These are phyloP conservation scores for Cutaneotrichosporon sp. DNA, from an alignment of 1,284 basidiomycete species.

Conservation along the genomic window DNA sequence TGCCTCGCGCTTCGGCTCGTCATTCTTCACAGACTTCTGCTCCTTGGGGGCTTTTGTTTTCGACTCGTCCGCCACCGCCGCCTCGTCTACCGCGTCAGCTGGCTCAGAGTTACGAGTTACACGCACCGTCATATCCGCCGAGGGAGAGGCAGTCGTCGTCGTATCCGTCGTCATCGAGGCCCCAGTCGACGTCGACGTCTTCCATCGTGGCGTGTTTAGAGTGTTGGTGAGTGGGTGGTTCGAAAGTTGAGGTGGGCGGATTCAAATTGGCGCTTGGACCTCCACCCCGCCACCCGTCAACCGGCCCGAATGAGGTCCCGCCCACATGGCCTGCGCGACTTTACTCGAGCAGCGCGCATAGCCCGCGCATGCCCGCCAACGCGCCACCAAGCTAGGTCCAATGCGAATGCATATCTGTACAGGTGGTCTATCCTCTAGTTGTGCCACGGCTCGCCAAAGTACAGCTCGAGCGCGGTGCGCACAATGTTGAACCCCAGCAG, in stretches of 20 bases:
- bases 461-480: constrained; percentile 69
- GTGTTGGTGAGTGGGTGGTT: not conserved
- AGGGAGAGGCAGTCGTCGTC: constrained; percentile 23
- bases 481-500: constrained; percentile 87
- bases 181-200: constrained; percentile 37
- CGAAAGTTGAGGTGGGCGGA: constrained; percentile 9
- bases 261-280: not conserved
- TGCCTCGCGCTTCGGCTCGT: not conserved
- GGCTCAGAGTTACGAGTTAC: too few species aligned
- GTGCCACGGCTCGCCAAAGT: constrained; percentile 63
- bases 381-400: not conserved
- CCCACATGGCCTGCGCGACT: too few species aligned
- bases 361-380: too few species aligned
- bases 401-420: not conserved
- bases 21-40: not conserved
- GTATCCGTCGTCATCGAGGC: constrained; percentile 23
- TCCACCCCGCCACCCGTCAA: not conserved
- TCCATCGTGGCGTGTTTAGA: constrained; percentile 22
- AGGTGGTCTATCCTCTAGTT: constrained; percentile 8
- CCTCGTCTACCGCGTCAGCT: not conserved
- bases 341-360: too few species aligned
- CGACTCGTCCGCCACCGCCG: not conserved
- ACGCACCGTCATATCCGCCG: constrained; percentile 19
- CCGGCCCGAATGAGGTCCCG: too few species aligned
- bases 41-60: not conserved